Percentiles rank a stretch among this genome's conserved stretches.
phyloP scores from a whole-genome alignment of 148 eudicot species.

The Rhododendron henanense region DNA sequence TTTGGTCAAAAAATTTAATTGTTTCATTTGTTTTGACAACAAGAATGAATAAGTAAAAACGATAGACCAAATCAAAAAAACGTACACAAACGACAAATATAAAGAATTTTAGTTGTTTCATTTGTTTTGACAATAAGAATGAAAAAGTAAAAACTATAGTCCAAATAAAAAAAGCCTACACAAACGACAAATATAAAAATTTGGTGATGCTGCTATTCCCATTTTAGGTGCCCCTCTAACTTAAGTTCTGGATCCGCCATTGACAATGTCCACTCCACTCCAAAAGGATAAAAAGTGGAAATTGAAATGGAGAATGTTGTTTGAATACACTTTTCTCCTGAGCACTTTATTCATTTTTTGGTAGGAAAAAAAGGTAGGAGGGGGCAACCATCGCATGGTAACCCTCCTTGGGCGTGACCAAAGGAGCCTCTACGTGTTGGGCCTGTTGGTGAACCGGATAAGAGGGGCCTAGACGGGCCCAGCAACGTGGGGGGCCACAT shows the following conservation, averaged over 20 bases:
- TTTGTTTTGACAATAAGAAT: neutral
- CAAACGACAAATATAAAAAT: neutral
- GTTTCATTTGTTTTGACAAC: no score
- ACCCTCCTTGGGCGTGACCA: neutral
- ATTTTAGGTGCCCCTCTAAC: no score
- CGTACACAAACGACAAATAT: no score
- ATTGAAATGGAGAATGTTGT: neutral
- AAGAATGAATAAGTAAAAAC: no score
- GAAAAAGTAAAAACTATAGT: neutral
- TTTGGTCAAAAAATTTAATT: no score
- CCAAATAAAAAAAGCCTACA: neutral
- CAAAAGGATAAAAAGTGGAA: neutral
- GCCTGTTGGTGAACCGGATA: neutral
- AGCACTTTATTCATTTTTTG: neutral
- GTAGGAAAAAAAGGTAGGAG: neutral
- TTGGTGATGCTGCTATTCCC: no score
- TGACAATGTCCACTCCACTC: neutral
- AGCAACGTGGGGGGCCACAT: neutral
- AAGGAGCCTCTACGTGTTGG: neutral
- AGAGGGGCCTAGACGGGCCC: neutral
- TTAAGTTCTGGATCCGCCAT: no score
- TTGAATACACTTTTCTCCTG: neutral
- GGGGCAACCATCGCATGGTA: neutral
- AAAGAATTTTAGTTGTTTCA: no score
- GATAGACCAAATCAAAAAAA: no score